Evolutionary conservation across 2,329 filamentous ascomycete species (phyloP), one percentile per base, ranked within the genome.

Genomic region (Nemania serpens): DNA sequence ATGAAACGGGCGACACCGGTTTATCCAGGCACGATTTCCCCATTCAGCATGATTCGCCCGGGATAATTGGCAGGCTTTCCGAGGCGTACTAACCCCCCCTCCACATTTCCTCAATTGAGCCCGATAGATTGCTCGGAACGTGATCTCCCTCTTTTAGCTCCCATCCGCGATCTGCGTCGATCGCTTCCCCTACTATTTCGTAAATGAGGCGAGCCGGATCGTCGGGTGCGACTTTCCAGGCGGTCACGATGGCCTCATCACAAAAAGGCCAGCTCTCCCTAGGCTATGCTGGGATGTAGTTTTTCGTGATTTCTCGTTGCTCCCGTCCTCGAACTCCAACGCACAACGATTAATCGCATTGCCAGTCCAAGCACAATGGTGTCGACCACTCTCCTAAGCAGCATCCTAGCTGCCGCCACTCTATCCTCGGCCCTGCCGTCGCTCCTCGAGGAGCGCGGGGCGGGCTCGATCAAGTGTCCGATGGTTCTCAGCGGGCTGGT

Each of bases 401-500:
- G 64, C 60, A 43, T 70, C 34, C 59, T 70, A 2, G 62, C 62
- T 11, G 58, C 48, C 20, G 56, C 58, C 1, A 37, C 60, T 4
- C 39, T 69, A 2, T 65, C 68, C 39, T 60, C 66, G 1, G 62
- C 64, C 39, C 59, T 61, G 3, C 68, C 66, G 10, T 61, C 68
- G 11, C 54, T 51, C 1, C 55, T 59, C 5, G 25, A 61, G 22
- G 64, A 67, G 63, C 68, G 68, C 48, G 64, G 68, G 13, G 69
- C 69, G 1, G 69, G 69, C 1, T 56, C 53, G 37, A 65, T 73
- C 50, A 65, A 67, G 18, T 74, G 71, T 36, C 71, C 71, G 1
- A 51, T 74, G 1, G 56, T 71, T 1, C 67, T 74, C 3, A 69
- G 46, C 37, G 71, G 71, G 17, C 63, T 70, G 29, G 71, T 74